A percentile compares a stretch with the other conserved stretches of the same genome.
Conservation (phyloP, 202 grass and related monocot genomes). For the Panicum hallii region DNA sequence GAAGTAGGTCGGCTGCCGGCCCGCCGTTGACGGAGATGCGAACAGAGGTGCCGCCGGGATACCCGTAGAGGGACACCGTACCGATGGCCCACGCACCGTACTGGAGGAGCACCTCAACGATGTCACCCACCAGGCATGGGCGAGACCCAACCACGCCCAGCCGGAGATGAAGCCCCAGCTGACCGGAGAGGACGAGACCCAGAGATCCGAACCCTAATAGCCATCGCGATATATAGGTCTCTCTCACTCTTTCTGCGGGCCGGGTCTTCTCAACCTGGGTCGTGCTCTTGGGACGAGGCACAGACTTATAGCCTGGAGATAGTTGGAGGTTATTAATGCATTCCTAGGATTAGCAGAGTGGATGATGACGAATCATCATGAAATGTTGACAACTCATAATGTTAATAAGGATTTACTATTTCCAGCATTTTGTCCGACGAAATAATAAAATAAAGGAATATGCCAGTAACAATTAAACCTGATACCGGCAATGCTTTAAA, state of each 20-base stretch:
- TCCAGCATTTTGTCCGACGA: not conserved
- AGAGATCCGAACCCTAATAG: slow-evolving; percentile 9
- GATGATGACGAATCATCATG: not conserved
- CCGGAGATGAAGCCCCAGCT: not conserved
- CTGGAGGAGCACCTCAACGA: slow-evolving; percentile 7
- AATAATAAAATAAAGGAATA: too few species aligned
- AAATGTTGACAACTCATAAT: too few species aligned
- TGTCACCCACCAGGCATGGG: not conserved
- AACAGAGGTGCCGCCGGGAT: not conserved
- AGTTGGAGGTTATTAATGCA: not conserved
- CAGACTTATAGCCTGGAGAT: not conserved
- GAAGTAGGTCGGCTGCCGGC: slow-evolving; percentile 3
- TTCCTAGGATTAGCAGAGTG: not conserved
- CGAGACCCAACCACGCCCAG: not conserved
- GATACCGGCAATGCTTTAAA: too few species aligned
- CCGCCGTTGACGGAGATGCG: slow-evolving; percentile 7
- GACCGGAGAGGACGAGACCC: not conserved
- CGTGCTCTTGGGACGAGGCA: not conserved
- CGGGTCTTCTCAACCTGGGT: not conserved
- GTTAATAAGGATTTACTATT: too few species aligned
- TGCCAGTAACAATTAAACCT: too few species aligned
- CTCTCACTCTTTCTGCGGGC: too few species aligned
- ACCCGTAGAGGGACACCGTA: not conserved
- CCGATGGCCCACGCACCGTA: not conserved
- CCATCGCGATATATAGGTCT: not conserved